Conservation (phyloP, 805 yeast genomes). For the Metschnikowia chrysomelidarum region DNA sequence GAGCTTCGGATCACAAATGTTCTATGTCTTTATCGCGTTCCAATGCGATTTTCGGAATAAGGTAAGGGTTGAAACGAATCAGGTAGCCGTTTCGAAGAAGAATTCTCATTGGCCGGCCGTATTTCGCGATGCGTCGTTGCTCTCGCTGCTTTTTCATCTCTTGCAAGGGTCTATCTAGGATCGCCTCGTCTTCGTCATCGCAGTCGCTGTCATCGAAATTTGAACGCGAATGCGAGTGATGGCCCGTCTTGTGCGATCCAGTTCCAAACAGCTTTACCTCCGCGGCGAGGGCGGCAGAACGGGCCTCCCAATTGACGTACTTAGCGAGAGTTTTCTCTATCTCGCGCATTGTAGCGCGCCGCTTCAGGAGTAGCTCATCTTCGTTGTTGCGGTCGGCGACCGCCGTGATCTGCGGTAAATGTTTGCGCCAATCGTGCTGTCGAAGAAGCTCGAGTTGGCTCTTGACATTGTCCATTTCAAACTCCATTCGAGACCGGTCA, state of each 20-base stretch:
- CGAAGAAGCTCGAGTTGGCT: constrained; percentile 40
- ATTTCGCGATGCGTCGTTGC: constrained; percentile 13
- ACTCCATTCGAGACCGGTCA: constrained; percentile 51
- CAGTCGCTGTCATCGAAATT: constrained; percentile 27
- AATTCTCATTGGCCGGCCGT: constrained; percentile 13
- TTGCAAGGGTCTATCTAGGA: constrained; percentile 23
- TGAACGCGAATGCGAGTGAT: neutral
- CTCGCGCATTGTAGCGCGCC: constrained; percentile 50
- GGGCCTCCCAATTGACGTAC: constrained; percentile 37
- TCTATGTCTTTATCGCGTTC: constrained; percentile 2
- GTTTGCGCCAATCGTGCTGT: constrained; percentile 47
- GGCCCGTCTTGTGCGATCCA: neutral
- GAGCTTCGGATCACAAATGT: constrained; percentile 1
- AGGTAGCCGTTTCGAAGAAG: constrained; percentile 17
- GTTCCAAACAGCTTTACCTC: constrained; percentile 21
- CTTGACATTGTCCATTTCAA: constrained; percentile 56
- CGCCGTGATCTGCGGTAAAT: constrained; percentile 47
- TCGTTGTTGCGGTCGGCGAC: constrained; percentile 48
- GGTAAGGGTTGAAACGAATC: constrained; percentile 12
- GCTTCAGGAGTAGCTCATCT: constrained; percentile 52
- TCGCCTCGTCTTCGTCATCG: constrained; percentile 14
- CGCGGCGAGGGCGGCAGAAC: constrained; percentile 27
- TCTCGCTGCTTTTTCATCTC: constrained; percentile 24
- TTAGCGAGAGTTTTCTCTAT: constrained; percentile 36
- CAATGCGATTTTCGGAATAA: constrained; percentile 6